Evolutionary conservation across 345 rosid species (phyloP).

Genomic region (Populus simonii): DNA sequence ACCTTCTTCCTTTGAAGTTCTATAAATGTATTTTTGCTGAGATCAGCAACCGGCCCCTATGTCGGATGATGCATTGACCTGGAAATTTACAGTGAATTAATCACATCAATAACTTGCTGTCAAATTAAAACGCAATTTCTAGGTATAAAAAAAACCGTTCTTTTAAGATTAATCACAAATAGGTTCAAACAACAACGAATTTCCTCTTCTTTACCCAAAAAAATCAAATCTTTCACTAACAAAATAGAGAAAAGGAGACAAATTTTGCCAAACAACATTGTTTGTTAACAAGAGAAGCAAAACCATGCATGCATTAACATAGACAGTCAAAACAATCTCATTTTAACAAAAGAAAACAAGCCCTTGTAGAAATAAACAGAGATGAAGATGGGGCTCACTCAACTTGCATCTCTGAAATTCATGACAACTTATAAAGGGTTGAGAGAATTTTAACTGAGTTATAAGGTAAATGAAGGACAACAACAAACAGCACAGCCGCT

Average conservation of each 20-base stretch:
- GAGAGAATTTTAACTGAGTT: not conserved
- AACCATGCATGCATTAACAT: no score
- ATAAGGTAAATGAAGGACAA: not conserved
- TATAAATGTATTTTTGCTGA: constrained; percentile 50
- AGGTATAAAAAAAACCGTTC: not conserved
- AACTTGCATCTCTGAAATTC: constrained; percentile 55
- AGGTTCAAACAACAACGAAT: not conserved
- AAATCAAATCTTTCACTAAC: not conserved
- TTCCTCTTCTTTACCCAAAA: not conserved
- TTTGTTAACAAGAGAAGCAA: no score
- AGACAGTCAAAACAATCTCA: not conserved
- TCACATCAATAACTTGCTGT: no score
- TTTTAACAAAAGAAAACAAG: not conserved
- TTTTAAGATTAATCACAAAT: not conserved
- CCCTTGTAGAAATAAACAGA: not conserved
- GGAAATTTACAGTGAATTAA: constrained; percentile 3
- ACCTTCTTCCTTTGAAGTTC: constrained; percentile 74
- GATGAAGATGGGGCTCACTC: constrained; percentile 29
- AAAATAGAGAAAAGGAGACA: not conserved
- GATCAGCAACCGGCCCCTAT: constrained; percentile 74
- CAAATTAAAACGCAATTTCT: not conserved
- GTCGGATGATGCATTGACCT: constrained; percentile 81
- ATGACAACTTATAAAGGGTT: constrained; percentile 20
- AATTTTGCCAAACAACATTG: not conserved
- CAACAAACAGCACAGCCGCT: not conserved